These are phyloP conservation scores for Monosporascus ibericus DNA, from an alignment of 2,329 filamentous ascomycete species.

Conservation along the genomic window DNA sequence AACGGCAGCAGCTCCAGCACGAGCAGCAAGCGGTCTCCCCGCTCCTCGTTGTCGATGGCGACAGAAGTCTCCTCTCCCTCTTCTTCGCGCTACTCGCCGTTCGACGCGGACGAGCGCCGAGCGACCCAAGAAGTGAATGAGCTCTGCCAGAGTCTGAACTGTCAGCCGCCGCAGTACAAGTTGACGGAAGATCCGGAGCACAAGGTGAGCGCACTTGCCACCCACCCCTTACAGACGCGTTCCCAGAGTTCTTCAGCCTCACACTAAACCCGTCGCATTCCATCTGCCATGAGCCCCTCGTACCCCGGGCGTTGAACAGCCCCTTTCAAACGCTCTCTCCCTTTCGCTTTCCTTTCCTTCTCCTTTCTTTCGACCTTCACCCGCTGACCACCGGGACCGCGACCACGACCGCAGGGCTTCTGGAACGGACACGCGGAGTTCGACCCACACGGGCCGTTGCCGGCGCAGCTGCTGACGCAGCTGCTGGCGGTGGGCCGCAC, in stretches of 20 bases:
- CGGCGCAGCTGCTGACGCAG: conserved; percentile 8
- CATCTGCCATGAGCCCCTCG: background rate
- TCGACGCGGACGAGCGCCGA: conserved; percentile 13
- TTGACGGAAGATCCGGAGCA: conserved; percentile 14
- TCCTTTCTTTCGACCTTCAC: background rate
- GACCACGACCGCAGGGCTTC: conserved; percentile 13
- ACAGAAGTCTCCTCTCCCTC: too few species aligned
- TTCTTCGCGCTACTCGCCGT: conserved; percentile 6
- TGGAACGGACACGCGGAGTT: conserved; percentile 33
- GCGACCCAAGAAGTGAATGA: conserved; percentile 17
- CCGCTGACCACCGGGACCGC: background rate
- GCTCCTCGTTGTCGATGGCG: background rate
- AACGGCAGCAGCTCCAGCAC: background rate
- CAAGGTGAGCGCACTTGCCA: background rate
- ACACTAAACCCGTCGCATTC: background rate
- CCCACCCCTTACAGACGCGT: background rate
- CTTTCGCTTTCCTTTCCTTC: background rate
- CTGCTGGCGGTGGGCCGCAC: conserved; percentile 7
- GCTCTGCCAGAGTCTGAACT: conserved; percentile 28
- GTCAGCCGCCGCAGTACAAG: conserved; percentile 29
- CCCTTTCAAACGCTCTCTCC: background rate
- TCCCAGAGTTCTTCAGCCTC: background rate
- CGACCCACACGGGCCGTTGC: conserved; percentile 6
- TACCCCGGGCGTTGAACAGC: too few species aligned
- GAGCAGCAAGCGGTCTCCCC: background rate